These are phyloP conservation scores for Xylariaceae sp. DNA, from an alignment of 2,329 filamentous ascomycete genomes.

Conservation along the genomic window DNA sequence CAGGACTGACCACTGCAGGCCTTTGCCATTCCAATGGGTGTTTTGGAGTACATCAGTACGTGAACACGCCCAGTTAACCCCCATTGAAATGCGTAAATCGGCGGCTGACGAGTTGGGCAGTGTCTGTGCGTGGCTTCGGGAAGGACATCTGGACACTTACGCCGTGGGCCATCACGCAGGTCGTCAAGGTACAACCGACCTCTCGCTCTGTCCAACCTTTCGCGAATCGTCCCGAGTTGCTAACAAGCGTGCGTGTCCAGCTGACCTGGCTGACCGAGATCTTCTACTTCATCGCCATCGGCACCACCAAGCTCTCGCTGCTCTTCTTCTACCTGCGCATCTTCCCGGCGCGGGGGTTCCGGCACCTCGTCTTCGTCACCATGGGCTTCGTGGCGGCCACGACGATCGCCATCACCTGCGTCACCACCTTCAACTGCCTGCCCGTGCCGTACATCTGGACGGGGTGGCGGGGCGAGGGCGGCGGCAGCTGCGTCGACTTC, in stretches of 20 bases:
- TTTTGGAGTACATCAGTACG: constrained; percentile 7
- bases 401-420: constrained; percentile 5
- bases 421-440: constrained; percentile 5
- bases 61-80: not conserved
- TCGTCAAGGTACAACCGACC: constrained; percentile 7
- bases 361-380: constrained; percentile 5
- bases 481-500: constrained; percentile 5
- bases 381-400: constrained; percentile 6
- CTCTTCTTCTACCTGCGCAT: constrained; percentile 9
- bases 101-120: constrained; percentile 5
- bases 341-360: constrained; percentile 5
- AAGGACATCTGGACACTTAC: constrained; percentile 9
- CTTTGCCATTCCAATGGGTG: not conserved
- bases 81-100: not conserved
- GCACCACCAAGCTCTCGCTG: constrained; percentile 5
- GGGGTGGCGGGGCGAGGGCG: constrained; percentile 4
- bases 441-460: constrained; percentile 7
- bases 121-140: constrained; percentile 7
- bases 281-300: constrained; percentile 5
- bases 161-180: constrained; percentile 5
- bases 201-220: too few species aligned
- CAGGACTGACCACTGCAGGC: not conserved
- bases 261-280: constrained; percentile 7
- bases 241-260: too few species aligned
- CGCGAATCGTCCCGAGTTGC: too few species aligned